These are phyloP conservation scores for Colletotrichum euphorbiae DNA, from an alignment of 2,329 filamentous ascomycete species.

Conservation along the genomic window DNA sequence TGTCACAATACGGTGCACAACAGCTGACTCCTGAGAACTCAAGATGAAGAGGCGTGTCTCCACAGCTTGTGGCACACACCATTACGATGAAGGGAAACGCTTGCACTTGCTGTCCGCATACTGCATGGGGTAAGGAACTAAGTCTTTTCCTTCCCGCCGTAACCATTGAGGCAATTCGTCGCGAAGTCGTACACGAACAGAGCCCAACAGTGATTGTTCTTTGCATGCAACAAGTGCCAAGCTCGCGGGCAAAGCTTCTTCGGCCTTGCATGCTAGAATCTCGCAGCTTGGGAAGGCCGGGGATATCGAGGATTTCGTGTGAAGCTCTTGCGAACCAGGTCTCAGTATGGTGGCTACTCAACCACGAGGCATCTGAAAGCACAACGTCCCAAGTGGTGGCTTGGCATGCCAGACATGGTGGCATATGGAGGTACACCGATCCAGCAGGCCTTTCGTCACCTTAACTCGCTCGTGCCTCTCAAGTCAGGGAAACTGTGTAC, in stretches of 20 bases:
- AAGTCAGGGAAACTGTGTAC: slow-evolving; percentile 3
- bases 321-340: background rate
- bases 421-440: slow-evolving; percentile 26
- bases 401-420: background rate
- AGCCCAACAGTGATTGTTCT: background rate
- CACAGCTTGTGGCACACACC: slow-evolving; percentile 19
- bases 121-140: background rate
- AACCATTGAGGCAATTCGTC: slow-evolving; percentile 22
- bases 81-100: background rate
- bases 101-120: background rate
- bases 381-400: slow-evolving; percentile 22
- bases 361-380: slow-evolving; percentile 32
- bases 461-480: slow-evolving; percentile 7
- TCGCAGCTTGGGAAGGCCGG: background rate
- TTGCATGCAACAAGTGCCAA: background rate
- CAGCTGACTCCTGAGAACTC: slow-evolving; percentile 21
- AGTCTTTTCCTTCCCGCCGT: background rate
- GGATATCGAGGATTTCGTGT: background rate
- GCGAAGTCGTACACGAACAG: slow-evolving; percentile 17
- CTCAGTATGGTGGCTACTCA: slow-evolving; percentile 11
- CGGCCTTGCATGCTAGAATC: background rate
- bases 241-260: background rate
- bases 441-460: slow-evolving; percentile 19
- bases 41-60: slow-evolving; percentile 9
- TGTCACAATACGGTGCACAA: slow-evolving; percentile 15